A percentile compares a stretch with the other conserved stretches of the same genome.
Conservation (phyloP, 768 basidiomycete species). For the Pleurotus sapidus region DNA sequence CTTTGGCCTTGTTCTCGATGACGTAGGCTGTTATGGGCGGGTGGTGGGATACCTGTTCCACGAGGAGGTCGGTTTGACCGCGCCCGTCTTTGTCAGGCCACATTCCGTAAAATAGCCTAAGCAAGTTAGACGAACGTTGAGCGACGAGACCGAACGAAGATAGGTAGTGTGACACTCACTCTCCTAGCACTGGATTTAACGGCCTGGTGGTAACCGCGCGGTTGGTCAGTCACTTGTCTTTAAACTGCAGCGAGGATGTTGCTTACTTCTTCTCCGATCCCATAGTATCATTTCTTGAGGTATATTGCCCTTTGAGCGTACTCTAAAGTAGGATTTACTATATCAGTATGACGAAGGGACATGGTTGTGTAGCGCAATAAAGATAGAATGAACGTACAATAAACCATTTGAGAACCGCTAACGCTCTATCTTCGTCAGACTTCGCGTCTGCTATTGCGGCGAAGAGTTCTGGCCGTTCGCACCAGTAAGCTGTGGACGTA, state of each 20-base stretch:
- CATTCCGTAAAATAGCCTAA: slow-evolving; percentile 79
- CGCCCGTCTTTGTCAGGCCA: slow-evolving; percentile 79
- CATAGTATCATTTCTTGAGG: slow-evolving; percentile 90
- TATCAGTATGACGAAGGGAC: too few species aligned
- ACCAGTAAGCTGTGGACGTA: slow-evolving; percentile 82
- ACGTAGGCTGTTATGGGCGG: slow-evolving; percentile 85
- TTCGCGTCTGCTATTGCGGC: slow-evolving; percentile 79
- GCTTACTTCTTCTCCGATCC: slow-evolving; percentile 96
- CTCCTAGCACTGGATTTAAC: slow-evolving; percentile 93
- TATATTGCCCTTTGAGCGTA: slow-evolving; percentile 95
- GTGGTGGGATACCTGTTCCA: slow-evolving; percentile 97
- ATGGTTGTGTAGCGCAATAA: too few species aligned
- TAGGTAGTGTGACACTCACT: slow-evolving; percentile 44
- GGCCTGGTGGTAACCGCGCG: slow-evolving; percentile 47
- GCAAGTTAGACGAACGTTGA: neutral
- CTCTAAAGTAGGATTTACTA: slow-evolving; percentile 38
- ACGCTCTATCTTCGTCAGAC: slow-evolving; percentile 68
- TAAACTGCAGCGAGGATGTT: neutral
- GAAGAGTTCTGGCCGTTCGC: slow-evolving; percentile 89
- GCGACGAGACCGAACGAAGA: too few species aligned
- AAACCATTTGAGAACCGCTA: slow-evolving; percentile 93
- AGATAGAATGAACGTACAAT: slow-evolving; percentile 50
- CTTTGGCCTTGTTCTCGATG: slow-evolving; percentile 75
- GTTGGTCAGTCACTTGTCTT: slow-evolving; percentile 7
- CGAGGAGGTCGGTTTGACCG: slow-evolving; percentile 79